A percentile compares a stretch with the other conserved stretches of the same genome.
These are phyloP conservation scores for Russula virescens DNA, from an alignment of 768 basidiomycete species.

Conservation along the genomic window DNA sequence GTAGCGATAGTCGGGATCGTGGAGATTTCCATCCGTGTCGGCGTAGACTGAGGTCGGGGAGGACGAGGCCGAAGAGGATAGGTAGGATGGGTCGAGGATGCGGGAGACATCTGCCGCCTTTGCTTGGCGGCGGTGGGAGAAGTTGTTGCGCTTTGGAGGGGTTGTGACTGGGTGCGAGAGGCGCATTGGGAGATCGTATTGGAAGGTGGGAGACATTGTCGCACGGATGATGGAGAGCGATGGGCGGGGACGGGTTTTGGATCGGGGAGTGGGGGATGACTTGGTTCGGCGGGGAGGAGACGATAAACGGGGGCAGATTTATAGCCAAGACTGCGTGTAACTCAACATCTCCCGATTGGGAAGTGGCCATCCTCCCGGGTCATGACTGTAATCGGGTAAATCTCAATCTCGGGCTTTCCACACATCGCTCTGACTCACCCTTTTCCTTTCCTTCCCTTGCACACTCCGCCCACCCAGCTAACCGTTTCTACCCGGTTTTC, in stretches of 20 bases:
- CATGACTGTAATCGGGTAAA: background rate
- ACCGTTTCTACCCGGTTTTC: constrained; percentile 1
- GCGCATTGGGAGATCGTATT: constrained; percentile 25
- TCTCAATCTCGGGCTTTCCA: constrained; percentile 22
- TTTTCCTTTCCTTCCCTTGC: background rate
- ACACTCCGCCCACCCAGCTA: background rate
- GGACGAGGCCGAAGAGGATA: constrained; percentile 32
- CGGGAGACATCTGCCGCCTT: constrained; percentile 49
- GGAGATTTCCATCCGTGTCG: constrained; percentile 55
- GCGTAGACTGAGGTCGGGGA: constrained; percentile 42
- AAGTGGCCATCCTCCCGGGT: background rate
- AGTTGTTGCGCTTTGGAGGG: constrained; percentile 25
- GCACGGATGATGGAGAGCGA: background rate
- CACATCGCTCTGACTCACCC: constrained; percentile 11
- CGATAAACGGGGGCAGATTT: constrained; percentile 12
- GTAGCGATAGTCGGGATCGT: constrained; percentile 64
- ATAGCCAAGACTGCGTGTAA: background rate
- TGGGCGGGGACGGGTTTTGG: background rate
- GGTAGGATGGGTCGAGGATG: constrained; percentile 60
- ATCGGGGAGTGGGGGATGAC: background rate
- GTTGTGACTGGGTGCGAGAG: constrained; percentile 33
- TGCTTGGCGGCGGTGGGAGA: constrained; percentile 17
- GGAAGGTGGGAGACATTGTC: constrained; percentile 23
- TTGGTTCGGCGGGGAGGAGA: background rate
- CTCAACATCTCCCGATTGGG: background rate